Percentiles rank a stretch among this genome's conserved stretches.
These are phyloP conservation scores for Hypoxylon trugodes DNA, from an alignment of 495 filamentous ascomycete species.

Conservation along the genomic window DNA sequence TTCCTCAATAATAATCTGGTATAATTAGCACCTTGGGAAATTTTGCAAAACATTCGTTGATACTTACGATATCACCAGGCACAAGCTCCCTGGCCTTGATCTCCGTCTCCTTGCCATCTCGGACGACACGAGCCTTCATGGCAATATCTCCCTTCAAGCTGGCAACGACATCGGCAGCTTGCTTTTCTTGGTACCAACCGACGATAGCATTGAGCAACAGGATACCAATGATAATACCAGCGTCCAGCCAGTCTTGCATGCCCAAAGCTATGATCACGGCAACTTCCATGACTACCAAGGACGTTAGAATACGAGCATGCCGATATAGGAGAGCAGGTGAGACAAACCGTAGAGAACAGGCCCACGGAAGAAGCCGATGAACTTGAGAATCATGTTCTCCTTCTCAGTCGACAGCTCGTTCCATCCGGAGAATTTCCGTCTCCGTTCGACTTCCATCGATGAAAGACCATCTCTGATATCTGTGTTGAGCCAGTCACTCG, in stretches of 20 bases:
- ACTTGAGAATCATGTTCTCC: slow-evolving; percentile 79
- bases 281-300: slow-evolving; percentile 76
- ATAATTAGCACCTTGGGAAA: slow-evolving; percentile 2
- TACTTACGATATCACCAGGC: slow-evolving; percentile 77
- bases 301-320: slow-evolving; percentile 37
- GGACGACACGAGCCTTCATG: slow-evolving; percentile 76
- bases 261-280: slow-evolving; percentile 80
- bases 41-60: background rate
- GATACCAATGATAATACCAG: slow-evolving; percentile 83
- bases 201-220: slow-evolving; percentile 77
- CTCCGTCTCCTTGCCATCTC: slow-evolving; percentile 73
- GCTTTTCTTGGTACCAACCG: slow-evolving; percentile 88
- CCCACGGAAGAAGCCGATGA: slow-evolving; percentile 80
- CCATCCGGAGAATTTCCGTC: slow-evolving; percentile 72
- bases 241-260: slow-evolving; percentile 82
- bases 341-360: slow-evolving; percentile 81
- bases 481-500: slow-evolving; percentile 71
- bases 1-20: slow-evolving; percentile 72
- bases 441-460: slow-evolving; percentile 66
- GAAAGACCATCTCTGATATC: slow-evolving; percentile 73
- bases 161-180: slow-evolving; percentile 82
- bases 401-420: slow-evolving; percentile 82
- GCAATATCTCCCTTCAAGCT: slow-evolving; percentile 83
- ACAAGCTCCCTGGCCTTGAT: slow-evolving; percentile 82
- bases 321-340: background rate